These are phyloP conservation scores for Cornus suecica DNA, from an alignment of 148 eudicot genomes.

Conservation along the genomic window DNA sequence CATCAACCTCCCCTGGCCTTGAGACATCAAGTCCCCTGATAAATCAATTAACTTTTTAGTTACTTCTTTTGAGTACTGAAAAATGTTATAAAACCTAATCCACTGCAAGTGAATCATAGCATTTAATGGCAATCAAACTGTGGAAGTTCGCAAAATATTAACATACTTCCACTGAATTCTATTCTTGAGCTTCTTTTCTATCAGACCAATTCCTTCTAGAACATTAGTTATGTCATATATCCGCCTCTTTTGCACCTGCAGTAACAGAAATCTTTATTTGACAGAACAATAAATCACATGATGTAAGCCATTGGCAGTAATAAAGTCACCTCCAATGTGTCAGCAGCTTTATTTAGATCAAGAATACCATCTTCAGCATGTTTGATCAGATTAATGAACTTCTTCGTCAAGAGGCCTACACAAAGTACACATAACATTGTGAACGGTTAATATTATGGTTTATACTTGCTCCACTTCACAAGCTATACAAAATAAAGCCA, in stretches of 20 bases:
- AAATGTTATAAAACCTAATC: not conserved
- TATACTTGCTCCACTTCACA: constrained; percentile 12
- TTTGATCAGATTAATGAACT: constrained; percentile 84
- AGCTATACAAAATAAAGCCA: constrained; percentile 3
- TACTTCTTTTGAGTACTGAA: not conserved
- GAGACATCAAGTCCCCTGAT: constrained; percentile 86
- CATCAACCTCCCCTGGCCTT: constrained; percentile 75
- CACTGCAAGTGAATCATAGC: constrained; percentile 1
- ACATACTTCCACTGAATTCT: constrained; percentile 99
- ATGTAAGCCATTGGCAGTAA: constrained; percentile 7
- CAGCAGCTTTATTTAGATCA: constrained; percentile 94
- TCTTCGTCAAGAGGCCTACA: constrained; percentile 85
- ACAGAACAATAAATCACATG: not conserved
- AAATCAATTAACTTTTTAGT: constrained; percentile 26
- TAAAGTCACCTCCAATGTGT: constrained; percentile 71
- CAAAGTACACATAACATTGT: constrained; percentile 2
- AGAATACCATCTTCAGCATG: constrained; percentile 97
- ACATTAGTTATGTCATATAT: constrained; percentile 98
- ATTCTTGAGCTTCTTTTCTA: constrained; percentile 94
- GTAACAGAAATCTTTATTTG: constrained; percentile 21
- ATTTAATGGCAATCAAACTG: not conserved
- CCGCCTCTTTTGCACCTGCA: constrained; percentile 95
- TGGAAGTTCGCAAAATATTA: not conserved
- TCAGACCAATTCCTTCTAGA: constrained; percentile 94
- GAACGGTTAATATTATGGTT: constrained; percentile 3